Conservation (phyloP, 2,329 filamentous ascomycete species). For the Trichoderma koningiopsis region DNA sequence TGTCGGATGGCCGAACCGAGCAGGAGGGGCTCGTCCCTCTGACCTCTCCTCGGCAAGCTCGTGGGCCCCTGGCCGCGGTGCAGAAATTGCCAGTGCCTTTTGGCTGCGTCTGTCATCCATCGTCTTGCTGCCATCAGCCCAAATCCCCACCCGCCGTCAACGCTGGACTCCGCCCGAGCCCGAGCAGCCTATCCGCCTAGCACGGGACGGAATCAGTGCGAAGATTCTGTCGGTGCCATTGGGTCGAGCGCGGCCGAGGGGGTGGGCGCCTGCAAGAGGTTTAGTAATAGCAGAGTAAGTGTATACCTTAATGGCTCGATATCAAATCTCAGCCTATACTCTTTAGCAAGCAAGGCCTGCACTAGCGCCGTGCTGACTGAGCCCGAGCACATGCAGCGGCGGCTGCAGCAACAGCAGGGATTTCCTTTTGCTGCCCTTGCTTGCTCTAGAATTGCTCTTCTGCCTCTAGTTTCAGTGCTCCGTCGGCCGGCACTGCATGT, state of each 20-base stretch:
- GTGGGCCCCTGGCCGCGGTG: background rate
- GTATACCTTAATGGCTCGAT: background rate
- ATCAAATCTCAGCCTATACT: background rate
- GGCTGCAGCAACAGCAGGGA: background rate
- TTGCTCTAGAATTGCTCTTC: background rate
- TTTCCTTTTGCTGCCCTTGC: background rate
- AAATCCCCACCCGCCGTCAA: background rate
- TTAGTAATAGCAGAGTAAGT: background rate
- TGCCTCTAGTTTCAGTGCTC: background rate
- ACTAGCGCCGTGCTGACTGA: background rate
- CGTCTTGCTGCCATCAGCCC: background rate
- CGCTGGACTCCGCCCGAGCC: slow-evolving; percentile 21
- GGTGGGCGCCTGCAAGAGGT: background rate
- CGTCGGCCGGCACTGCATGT: slow-evolving; percentile 1
- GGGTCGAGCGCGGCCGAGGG: slow-evolving; percentile 6
- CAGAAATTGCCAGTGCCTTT: background rate
- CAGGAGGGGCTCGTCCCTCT: background rate
- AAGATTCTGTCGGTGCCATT: background rate
- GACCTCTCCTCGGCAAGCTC: slow-evolving; percentile 5
- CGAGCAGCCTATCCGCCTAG: slow-evolving; percentile 23
- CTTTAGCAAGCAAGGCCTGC: background rate
- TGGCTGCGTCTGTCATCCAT: background rate
- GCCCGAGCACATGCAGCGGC: background rate
- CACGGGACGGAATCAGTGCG: slow-evolving; percentile 5
- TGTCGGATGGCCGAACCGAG: slow-evolving; percentile 7